Base-by-base conservation (phyloP, 768 basidiomycete genomes). In the Rhodocollybia butyracea region DNA sequence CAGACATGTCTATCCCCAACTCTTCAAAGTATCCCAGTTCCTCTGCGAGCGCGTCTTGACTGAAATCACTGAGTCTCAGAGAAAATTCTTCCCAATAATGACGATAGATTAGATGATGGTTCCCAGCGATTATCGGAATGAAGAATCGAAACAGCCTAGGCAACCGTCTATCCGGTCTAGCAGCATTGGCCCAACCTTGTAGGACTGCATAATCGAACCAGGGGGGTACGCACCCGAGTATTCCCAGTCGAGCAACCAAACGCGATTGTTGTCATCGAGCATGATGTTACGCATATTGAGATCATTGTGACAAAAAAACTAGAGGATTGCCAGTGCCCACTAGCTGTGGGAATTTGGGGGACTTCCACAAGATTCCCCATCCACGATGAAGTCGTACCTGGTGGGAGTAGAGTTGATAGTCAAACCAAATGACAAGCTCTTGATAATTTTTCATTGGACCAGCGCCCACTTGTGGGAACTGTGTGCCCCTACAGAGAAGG, bases 401-500 rank as follows among this genome's bases (percentile, higher is more conserved):
- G 21, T 11, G 21, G 24, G 51, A 26, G n/a, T 50, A 26, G 19
- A 39, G 26, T 30, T 54, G 58, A 11, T 40, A 12, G 41, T 52
- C 54, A 51, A 52, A 61, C 60, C 62, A 65, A 7, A 51, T 55
- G 5, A 57, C 46, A 27, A 64, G 40, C 7, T 60, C 61, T 2
- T 40, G 41, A 54, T 64, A 65, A 1, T 64, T 57, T 5, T 55
- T 15, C 46, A 66, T 63, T 12, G 65, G 65, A 2, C 64, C 64
- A 6, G 50, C 58, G 31, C 59, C 60, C 21, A 56, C 15, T 2
- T 36, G 30, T 5, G 7, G 26, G 52, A 39, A 48, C 12, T 41
- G 40, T n/a, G 12, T 21, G 6, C 34, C 58, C 41, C 19, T 13
- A 41, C 48, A 58, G 30, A 31, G 10, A 13, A 50, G 42, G 12